Percentiles rank a stretch among this genome's conserved stretches.
phyloP scores from a whole-genome alignment of 139 green algal species.

The Chlorella vulgaris region DNA sequence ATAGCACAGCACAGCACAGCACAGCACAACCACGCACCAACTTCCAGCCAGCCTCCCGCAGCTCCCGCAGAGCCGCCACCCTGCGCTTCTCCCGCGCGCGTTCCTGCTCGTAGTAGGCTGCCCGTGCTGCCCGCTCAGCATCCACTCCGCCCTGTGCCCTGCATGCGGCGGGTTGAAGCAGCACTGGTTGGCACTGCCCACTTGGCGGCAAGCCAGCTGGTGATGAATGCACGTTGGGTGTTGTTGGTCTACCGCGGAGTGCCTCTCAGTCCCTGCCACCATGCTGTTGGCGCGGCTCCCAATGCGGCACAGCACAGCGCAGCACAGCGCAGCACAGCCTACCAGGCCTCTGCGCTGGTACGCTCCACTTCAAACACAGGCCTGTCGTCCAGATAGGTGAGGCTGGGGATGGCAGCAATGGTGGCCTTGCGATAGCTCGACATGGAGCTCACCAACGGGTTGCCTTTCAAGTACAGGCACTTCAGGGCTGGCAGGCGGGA shows the following conservation, averaged over 20 bases:
- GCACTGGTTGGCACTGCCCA: too few species aligned
- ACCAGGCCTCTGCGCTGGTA: slow-evolving; percentile 76
- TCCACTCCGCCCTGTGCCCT: slow-evolving; percentile 74
- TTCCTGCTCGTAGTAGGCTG: slow-evolving; percentile 58
- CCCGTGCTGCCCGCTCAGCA: slow-evolving; percentile 73
- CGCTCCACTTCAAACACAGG: slow-evolving; percentile 83
- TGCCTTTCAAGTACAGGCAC: slow-evolving; percentile 90
- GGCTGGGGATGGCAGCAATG: slow-evolving; percentile 57
- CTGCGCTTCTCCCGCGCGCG: slow-evolving; percentile 54
- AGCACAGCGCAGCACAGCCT: too few species aligned
- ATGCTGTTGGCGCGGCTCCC: too few species aligned
- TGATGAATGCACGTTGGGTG: too few species aligned
- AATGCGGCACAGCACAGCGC: too few species aligned
- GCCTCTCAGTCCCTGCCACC: too few species aligned
- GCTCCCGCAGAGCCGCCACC: slow-evolving; percentile 75
- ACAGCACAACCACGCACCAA: slow-evolving; percentile 64
- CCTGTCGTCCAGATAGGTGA: slow-evolving; percentile 89
- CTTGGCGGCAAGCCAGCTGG: too few species aligned
- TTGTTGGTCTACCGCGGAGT: too few species aligned
- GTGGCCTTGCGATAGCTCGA: slow-evolving; percentile 80
- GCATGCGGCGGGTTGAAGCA: background rate
- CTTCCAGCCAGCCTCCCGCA: slow-evolving; percentile 63
- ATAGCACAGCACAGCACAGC: too few species aligned
- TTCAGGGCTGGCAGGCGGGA: slow-evolving; percentile 65
- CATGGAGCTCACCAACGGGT: slow-evolving; percentile 75